A percentile compares a stretch with the other conserved stretches of the same genome.
Conservation (phyloP, 805 yeast species). For the Ogataea degrootiae region DNA sequence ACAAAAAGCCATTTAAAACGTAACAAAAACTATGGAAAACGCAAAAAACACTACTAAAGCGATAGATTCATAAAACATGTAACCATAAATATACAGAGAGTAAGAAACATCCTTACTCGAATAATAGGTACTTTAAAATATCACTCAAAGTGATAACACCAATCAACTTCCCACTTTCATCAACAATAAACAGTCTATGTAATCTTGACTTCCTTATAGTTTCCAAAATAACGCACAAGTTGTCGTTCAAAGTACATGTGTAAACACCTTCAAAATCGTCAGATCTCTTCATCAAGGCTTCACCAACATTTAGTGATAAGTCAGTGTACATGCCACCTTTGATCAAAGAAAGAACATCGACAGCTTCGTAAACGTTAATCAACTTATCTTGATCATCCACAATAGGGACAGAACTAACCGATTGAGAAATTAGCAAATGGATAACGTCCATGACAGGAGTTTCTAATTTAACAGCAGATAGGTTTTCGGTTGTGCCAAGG, state of each 20-base stretch:
- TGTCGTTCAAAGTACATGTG: slow-evolving; percentile 86
- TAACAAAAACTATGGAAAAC: background rate
- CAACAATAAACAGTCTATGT: slow-evolving; percentile 89
- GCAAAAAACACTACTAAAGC: background rate
- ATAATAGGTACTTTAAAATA: slow-evolving; percentile 75
- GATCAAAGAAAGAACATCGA: slow-evolving; percentile 85
- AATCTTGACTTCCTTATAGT: slow-evolving; percentile 87
- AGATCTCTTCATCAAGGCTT: slow-evolving; percentile 87
- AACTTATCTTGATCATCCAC: slow-evolving; percentile 64
- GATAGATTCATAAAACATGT: background rate
- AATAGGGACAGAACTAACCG: slow-evolving; percentile 92
- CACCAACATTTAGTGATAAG: slow-evolving; percentile 87
- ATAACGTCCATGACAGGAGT: slow-evolving; percentile 95
- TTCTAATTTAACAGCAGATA: slow-evolving; percentile 81
- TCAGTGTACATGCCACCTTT: slow-evolving; percentile 94
- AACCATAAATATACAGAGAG: background rate
- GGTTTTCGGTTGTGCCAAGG: slow-evolving; percentile 49
- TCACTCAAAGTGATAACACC: slow-evolving; percentile 92
- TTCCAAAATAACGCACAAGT: slow-evolving; percentile 84
- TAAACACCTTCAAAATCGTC: slow-evolving; percentile 98
- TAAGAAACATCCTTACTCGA: slow-evolving; percentile 14
- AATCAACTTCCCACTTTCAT: slow-evolving; percentile 66
- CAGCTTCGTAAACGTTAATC: slow-evolving; percentile 91
- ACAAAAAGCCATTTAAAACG: too few relatives aligned
- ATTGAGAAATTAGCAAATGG: slow-evolving; percentile 65